Conservation (phyloP, 2,329 filamentous ascomycete species). For the Diaporthe citrichinensis region DNA sequence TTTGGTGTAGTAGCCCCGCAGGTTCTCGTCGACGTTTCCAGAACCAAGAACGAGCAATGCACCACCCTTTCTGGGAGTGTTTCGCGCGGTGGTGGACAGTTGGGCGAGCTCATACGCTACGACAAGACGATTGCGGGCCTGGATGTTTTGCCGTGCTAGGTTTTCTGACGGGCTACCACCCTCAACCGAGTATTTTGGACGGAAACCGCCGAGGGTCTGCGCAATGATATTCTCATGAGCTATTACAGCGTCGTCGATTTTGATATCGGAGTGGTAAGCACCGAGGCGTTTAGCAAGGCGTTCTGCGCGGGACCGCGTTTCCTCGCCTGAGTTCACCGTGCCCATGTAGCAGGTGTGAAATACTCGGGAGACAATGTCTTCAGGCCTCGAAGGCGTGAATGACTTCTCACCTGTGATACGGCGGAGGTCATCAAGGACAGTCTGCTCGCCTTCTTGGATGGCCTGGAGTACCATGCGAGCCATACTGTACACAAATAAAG, state of each 20-base stretch:
- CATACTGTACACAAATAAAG: constrained; percentile 45
- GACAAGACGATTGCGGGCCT: constrained; percentile 76
- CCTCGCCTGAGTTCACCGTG: constrained; percentile 69
- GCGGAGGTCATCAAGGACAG: constrained; percentile 41
- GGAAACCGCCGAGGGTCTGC: constrained; percentile 47
- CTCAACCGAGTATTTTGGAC: constrained; percentile 64
- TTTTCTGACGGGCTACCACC: constrained; percentile 72
- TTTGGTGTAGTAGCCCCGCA: constrained; percentile 72
- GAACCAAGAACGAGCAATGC: constrained; percentile 74
- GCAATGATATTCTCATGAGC: constrained; percentile 58
- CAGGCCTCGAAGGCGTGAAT: constrained; percentile 38
- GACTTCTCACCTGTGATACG: constrained; percentile 41
- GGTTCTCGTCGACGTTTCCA: constrained; percentile 72
- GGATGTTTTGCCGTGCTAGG: constrained; percentile 77
- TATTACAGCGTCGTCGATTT: constrained; percentile 78
- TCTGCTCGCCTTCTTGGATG: constrained; percentile 41
- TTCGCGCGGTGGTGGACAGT: constrained; percentile 70
- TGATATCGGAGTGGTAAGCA: constrained; percentile 77
- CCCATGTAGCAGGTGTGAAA: constrained; percentile 71
- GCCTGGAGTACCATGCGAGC: constrained; percentile 42
- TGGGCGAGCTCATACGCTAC: constrained; percentile 75
- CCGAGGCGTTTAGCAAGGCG: constrained; percentile 73
- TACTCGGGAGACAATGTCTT: constrained; percentile 42
- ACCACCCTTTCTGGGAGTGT: constrained; percentile 63
- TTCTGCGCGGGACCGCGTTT: constrained; percentile 73